Conservation (phyloP, 306 rosid genomes). For the Morella rubra region DNA sequence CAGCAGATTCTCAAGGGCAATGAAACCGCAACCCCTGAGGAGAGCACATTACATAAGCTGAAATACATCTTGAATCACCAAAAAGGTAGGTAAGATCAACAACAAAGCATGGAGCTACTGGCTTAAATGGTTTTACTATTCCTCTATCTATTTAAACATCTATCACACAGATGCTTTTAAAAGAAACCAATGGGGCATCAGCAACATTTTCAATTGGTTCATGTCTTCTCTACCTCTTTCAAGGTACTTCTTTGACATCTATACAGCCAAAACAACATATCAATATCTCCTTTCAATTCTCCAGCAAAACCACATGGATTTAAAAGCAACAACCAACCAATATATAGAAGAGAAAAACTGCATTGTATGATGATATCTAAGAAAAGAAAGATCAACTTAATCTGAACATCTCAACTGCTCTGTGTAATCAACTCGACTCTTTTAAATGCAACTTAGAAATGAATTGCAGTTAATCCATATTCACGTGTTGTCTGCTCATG, state of each 20-base stretch:
- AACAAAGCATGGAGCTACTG: not conserved
- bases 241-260: not conserved
- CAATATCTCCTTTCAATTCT: not conserved
- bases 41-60: conserved; percentile 50
- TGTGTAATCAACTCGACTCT: not conserved
- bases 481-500: not conserved
- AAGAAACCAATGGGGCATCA: not conserved
- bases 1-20: conserved; percentile 90
- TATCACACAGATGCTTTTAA: not conserved
- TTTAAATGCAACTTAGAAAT: not conserved
- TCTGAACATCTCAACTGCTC: not conserved
- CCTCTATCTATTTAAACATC: not conserved
- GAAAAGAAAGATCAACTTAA: not conserved
- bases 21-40: conserved; percentile 85
- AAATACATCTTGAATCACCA: not conserved
- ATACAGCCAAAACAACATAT: too few species aligned
- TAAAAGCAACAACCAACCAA: not conserved
- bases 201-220: not conserved
- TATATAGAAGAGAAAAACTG: not conserved
- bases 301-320: conserved; percentile 1
- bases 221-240: not conserved
- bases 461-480: not conserved
- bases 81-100: not conserved
- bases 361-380: not conserved
- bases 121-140: not conserved